These are phyloP conservation scores for Rhizopus sp. DNA, from an alignment of 371 early-diverging fungal genomes.

Conservation along the genomic window DNA sequence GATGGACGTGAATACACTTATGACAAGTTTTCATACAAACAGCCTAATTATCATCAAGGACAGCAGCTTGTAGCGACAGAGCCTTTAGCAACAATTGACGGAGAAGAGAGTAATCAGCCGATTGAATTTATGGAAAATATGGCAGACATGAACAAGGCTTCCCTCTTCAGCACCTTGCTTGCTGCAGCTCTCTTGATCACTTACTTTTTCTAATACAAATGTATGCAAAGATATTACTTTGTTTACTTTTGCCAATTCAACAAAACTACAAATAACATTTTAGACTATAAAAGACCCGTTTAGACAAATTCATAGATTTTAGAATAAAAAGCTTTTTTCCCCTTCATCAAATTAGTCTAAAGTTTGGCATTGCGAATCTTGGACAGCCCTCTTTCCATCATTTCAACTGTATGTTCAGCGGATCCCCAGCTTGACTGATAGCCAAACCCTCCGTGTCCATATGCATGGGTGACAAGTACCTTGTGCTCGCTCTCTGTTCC, in stretches of 20 bases:
- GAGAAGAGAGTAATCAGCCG: neutral
- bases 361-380: conserved; percentile 12
- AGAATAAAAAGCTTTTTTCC: neutral
- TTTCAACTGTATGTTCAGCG: conserved; percentile 47
- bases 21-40: conserved; percentile 50
- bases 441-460: conserved; percentile 83
- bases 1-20: conserved; percentile 32
- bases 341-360: neutral
- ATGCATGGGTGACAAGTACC: conserved; percentile 68
- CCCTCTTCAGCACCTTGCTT: neutral
- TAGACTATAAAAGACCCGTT: too few species aligned
- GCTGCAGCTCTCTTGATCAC: too few species aligned
- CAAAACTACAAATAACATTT: neutral
- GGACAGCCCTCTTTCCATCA: conserved; percentile 45
- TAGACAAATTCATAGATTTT: too few species aligned
- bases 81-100: neutral
- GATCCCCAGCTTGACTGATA: conserved; percentile 77
- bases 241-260: neutral
- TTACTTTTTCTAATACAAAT: too few species aligned
- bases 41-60: conserved; percentile 51
- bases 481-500: conserved; percentile 22
- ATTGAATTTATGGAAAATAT: neutral
- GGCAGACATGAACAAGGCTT: neutral
- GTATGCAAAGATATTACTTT: neutral
- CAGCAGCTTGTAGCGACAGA: conserved; percentile 21